A percentile compares a stretch with the other conserved stretches of the same genome.
These are phyloP conservation scores for Solanum paucissectum DNA, from an alignment of 257 asterid genomes.

Conservation along the genomic window DNA sequence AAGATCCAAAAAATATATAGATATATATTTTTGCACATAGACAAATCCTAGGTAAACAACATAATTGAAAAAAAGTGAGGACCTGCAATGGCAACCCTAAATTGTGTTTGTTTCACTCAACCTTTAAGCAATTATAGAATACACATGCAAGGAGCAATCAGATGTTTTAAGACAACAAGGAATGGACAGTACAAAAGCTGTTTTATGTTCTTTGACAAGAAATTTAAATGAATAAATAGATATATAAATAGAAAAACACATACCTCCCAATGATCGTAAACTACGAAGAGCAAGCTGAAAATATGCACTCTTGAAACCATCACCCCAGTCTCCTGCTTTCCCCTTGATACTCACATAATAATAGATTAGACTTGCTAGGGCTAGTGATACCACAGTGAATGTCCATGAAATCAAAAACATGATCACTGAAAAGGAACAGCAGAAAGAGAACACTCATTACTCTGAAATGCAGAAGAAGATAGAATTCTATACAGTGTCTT, in stretches of 20 bases:
- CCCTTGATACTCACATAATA: slow-evolving; percentile 95
- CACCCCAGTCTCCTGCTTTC: slow-evolving; percentile 99
- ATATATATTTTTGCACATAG: background rate
- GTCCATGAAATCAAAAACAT: slow-evolving; percentile 96
- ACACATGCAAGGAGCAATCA: background rate
- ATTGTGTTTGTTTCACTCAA: background rate
- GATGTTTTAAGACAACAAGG: background rate
- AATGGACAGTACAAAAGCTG: background rate
- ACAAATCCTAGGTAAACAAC: background rate
- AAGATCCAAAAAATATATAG: background rate
- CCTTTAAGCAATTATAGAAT: background rate
- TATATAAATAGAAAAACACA: slow-evolving; percentile 9
- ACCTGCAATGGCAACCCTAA: background rate
- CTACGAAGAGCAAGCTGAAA: slow-evolving; percentile 99
- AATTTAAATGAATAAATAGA: background rate
- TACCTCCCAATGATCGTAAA: slow-evolving; percentile 96
- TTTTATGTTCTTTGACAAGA: background rate
- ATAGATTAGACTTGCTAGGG: slow-evolving; percentile 85
- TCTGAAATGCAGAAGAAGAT: background rate
- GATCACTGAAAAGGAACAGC: slow-evolving; percentile 55
- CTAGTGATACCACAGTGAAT: slow-evolving; percentile 90
- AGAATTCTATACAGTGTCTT: background rate
- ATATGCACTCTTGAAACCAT: slow-evolving; percentile 98
- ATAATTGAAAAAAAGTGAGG: background rate
- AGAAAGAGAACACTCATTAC: background rate